Base-by-base conservation (phyloP, 306 rosid species). In the Cicer yamashitae region DNA sequence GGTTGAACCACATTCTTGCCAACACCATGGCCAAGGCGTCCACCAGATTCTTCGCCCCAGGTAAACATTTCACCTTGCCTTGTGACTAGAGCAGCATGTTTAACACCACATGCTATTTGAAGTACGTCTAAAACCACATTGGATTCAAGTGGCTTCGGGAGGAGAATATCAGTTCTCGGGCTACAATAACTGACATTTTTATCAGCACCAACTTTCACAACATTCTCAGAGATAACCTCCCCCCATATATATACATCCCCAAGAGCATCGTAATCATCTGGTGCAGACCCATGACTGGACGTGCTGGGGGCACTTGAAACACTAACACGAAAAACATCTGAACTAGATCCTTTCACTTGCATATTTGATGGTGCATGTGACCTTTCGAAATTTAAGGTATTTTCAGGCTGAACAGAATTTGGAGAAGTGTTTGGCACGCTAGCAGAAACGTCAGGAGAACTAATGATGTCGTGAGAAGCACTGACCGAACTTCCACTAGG, bases 21-120 rank as follows among this genome's bases (percentile, higher is more conserved):
- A 64, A 89, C 98, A 74, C 98, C 98, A 83, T 94, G 98, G 74
- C 98, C 98, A 74, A 94, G 98, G 73, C 98, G 89, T 67, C 98
- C 98, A 46, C 98, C 98, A 83, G 97, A 94, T 84, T 94, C 98
- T 83, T 94, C 98, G 37, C 98, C 98, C 98, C 98, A 94, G 47
- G 98, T 90, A 69, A 94, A 94, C 65, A 94, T 71, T 77, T 94
- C 98, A 75, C 97, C 97, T 84, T 94, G 98, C 86, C 98, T 89
- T 3, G 98, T 91, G 72, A 94, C 97, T 59, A 94, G 79, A 62
- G 97, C 93, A 68, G 97, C 93, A 82, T 94, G 98, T 76, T 71
- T 91, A 70, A 94, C 97, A 75, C 98, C 98, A 48, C 98, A 94
- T 70, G 98, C 91, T 83, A 94, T 89, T 82, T 79, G 93, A 83